Conservation (phyloP, 1,139 yeast genomes). For the Suhomyces maxii region DNA sequence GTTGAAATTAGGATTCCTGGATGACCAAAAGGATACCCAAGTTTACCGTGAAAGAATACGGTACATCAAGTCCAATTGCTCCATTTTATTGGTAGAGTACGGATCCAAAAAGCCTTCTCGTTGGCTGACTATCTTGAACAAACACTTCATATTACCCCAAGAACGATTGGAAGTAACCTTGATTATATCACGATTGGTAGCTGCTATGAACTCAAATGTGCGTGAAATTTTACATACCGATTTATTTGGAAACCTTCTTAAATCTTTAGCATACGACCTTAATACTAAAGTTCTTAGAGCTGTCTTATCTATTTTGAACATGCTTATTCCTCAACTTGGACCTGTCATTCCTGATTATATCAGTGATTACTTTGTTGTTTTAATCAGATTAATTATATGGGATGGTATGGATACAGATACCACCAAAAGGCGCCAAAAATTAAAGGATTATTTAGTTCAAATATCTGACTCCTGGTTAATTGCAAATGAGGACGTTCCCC, state of each 20-base stretch:
- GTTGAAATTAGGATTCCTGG: slow-evolving; percentile 17
- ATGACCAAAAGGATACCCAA: slow-evolving; percentile 27
- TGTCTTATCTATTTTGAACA: slow-evolving; percentile 45
- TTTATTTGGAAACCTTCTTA: slow-evolving; percentile 23
- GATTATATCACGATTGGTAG: slow-evolving; percentile 30
- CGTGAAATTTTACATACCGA: not conserved
- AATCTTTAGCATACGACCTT: slow-evolving; percentile 46
- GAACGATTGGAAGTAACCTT: slow-evolving; percentile 38
- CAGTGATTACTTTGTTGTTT: slow-evolving; percentile 47
- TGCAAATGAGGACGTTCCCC: not conserved
- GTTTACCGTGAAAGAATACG: slow-evolving; percentile 49
- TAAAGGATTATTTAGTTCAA: not conserved
- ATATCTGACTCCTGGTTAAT: not conserved
- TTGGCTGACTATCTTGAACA: slow-evolving; percentile 36
- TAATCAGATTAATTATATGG: slow-evolving; percentile 45
- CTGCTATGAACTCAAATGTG: slow-evolving; percentile 9
- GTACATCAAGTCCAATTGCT: slow-evolving; percentile 47
- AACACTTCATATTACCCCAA: slow-evolving; percentile 27
- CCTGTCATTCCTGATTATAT: slow-evolving; percentile 33
- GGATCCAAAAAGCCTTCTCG: slow-evolving; percentile 34
- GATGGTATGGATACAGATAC: slow-evolving; percentile 12
- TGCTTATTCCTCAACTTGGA: slow-evolving; percentile 57
- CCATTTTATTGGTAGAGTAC: slow-evolving; percentile 38
- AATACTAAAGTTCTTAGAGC: slow-evolving; percentile 43
- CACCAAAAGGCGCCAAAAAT: not conserved